A percentile compares a stretch with the other conserved stretches of the same genome.
Evolutionary conservation across 1,284 basidiomycete genomes (phyloP).

Genomic region (Rhodotorula mucilaginosa): DNA sequence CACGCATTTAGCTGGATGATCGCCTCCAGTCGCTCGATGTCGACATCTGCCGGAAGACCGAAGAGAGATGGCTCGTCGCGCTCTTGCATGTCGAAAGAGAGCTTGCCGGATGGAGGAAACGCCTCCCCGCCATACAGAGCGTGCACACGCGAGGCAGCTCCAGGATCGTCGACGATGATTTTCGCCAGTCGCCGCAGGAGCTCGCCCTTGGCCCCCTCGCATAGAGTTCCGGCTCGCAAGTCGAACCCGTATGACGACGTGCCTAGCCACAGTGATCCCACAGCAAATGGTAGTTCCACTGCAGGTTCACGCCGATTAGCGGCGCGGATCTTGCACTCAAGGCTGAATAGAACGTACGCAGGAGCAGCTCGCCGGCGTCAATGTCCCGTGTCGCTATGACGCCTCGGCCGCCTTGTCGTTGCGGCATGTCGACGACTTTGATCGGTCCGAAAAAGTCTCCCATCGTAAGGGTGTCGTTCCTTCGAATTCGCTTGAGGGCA

Average conservation of each 20-base stretch:
- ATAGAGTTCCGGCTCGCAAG: neutral
- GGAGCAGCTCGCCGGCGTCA: constrained; percentile 16
- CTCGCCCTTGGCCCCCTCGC: neutral
- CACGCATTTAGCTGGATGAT: constrained; percentile 4
- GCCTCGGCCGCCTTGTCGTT: constrained; percentile 19
- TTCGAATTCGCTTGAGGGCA: no score
- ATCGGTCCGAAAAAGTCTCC: constrained; percentile 15
- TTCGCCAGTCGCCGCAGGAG: neutral
- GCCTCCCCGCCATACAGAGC: constrained; percentile 11
- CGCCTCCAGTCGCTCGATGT: constrained; percentile 10
- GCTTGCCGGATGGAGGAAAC: neutral
- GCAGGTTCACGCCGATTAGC: neutral
- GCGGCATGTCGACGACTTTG: neutral
- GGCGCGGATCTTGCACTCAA: neutral
- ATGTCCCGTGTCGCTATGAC: constrained; percentile 19
- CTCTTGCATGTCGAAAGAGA: neutral
- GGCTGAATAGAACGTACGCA: constrained; percentile 22
- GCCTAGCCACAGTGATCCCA: neutral
- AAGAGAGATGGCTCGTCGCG: neutral
- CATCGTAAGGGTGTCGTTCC: neutral
- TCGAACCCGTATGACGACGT: neutral
- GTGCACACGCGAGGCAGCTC: neutral
- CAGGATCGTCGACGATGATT: constrained; percentile 13
- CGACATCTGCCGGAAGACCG: neutral
- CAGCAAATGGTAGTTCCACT: constrained; percentile 20